phyloP scores from a whole-genome alignment of 192 early-diverging fungal species.

The Oehlia diaphana region DNA sequence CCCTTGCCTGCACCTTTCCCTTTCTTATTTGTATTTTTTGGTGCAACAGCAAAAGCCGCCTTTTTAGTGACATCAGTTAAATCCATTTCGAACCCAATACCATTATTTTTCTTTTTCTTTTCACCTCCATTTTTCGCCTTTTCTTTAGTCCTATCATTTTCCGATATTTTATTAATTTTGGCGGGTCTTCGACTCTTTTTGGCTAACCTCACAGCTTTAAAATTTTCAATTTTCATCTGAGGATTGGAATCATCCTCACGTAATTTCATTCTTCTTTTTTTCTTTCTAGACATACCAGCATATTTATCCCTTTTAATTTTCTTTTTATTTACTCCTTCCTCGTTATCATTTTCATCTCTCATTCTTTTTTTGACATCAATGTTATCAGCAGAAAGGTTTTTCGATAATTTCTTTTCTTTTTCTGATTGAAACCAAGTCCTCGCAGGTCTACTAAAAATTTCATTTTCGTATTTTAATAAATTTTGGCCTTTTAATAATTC shows the following conservation, averaged over 20 bases:
- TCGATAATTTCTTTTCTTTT: conserved; percentile 60
- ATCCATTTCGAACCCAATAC: conserved; percentile 42
- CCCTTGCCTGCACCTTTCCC: conserved; percentile 39
- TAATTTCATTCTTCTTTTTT: conserved; percentile 46
- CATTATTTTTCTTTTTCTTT: conserved; percentile 16
- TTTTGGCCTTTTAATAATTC: conserved; percentile 84
- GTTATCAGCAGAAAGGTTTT: not conserved
- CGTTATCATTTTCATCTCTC: conserved; percentile 38
- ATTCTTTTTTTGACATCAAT: conserved; percentile 5
- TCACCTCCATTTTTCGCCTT: conserved; percentile 25
- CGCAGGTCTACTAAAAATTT: conserved; percentile 87
- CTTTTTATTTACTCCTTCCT: conserved; percentile 35
- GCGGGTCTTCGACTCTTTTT: conserved; percentile 47
- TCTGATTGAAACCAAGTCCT: conserved; percentile 94
- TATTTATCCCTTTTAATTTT: conserved; percentile 49
- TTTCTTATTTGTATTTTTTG: conserved; percentile 36
- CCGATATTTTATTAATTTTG: conserved; percentile 37
- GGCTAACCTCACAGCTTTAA: conserved; percentile 47
- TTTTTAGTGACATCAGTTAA: conserved; percentile 44
- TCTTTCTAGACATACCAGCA: conserved; percentile 49
- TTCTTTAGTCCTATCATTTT: conserved; percentile 16
- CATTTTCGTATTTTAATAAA: conserved; percentile 76
- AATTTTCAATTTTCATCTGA: conserved; percentile 40
- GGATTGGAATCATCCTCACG: conserved; percentile 45
- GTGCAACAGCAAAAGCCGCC: conserved; percentile 37